Percentiles rank a stretch among this genome's conserved stretches.
phyloP scores from a whole-genome alignment of 78 protist species.

The Dictyostelium capitatum region DNA sequence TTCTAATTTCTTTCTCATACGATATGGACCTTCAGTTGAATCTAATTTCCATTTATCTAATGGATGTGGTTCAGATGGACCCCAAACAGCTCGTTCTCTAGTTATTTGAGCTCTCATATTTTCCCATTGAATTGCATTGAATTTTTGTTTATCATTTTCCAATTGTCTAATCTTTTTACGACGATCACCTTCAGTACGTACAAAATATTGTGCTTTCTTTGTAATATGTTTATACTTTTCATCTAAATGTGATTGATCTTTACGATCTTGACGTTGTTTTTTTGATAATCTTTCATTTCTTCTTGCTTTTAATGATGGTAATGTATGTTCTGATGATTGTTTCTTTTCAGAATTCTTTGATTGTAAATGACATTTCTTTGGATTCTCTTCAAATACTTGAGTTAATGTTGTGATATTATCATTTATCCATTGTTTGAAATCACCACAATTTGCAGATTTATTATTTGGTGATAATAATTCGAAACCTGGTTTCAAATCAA shows the following conservation, averaged over 20 bases:
- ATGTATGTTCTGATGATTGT: background rate
- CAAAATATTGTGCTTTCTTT: slow-evolving; percentile 61
- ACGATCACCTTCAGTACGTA: slow-evolving; percentile 34
- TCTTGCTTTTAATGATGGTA: background rate
- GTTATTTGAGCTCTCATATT: slow-evolving; percentile 62
- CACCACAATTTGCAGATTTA: background rate
- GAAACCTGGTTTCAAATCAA: slow-evolving; percentile 56
- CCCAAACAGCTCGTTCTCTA: slow-evolving; percentile 80
- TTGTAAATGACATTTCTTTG: slow-evolving; percentile 25
- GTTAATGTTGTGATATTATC: slow-evolving; percentile 29
- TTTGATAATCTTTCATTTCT: slow-evolving; percentile 24
- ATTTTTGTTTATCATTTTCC: slow-evolving; percentile 64
- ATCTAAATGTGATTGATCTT: background rate
- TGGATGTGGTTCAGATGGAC: slow-evolving; percentile 52
- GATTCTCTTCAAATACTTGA: slow-evolving; percentile 64
- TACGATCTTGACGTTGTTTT: slow-evolving; percentile 11
- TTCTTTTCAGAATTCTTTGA: slow-evolving; percentile 8
- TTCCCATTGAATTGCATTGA: slow-evolving; percentile 73
- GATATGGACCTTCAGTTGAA: slow-evolving; percentile 82
- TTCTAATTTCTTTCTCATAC: slow-evolving; percentile 81
- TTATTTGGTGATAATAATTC: slow-evolving; percentile 21
- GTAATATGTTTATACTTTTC: slow-evolving; percentile 37
- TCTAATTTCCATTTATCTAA: slow-evolving; percentile 82
- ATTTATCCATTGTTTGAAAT: slow-evolving; percentile 28
- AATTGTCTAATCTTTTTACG: slow-evolving; percentile 55